Conservation (phyloP, 805 yeast species). For the Starmerella ratchasimensis region DNA sequence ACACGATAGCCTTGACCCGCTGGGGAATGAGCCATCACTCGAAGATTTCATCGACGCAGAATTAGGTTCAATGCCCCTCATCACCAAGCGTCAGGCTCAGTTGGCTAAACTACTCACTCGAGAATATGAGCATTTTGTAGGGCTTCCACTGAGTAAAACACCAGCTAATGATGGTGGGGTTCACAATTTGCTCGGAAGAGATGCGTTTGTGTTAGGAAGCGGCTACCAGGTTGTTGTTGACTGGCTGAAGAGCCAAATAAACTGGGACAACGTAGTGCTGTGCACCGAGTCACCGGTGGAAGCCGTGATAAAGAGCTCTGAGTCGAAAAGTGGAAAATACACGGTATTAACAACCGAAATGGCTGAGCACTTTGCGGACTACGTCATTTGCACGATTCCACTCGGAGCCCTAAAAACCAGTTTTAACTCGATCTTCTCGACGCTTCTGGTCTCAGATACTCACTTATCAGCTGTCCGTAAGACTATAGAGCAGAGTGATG, state of each 20-base stretch:
- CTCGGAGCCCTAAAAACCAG: slow-evolving; percentile 44
- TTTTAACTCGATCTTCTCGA: background rate
- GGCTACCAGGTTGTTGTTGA: slow-evolving; percentile 31
- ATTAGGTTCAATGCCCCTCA: slow-evolving; percentile 25
- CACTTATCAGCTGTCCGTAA: slow-evolving; percentile 29
- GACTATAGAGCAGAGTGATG: slow-evolving; percentile 37
- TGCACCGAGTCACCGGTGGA: slow-evolving; percentile 35
- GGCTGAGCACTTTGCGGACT: slow-evolving; percentile 31
- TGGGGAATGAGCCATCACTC: slow-evolving; percentile 37
- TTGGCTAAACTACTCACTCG: slow-evolving; percentile 43
- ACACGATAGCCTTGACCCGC: slow-evolving; percentile 31
- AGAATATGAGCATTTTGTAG: slow-evolving; percentile 66
- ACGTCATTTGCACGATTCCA: slow-evolving; percentile 62
- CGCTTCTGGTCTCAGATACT: slow-evolving; percentile 1
- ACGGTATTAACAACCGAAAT: no score
- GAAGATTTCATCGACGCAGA: slow-evolving; percentile 37
- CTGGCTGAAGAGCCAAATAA: slow-evolving; percentile 33
- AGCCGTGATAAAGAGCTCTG: slow-evolving; percentile 20
- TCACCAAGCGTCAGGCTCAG: slow-evolving; percentile 31
- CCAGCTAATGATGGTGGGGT: slow-evolving; percentile 48
- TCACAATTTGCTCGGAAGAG: slow-evolving; percentile 52
- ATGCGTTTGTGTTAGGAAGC: slow-evolving; percentile 44
- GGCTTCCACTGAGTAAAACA: slow-evolving; percentile 49
- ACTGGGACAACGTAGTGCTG: slow-evolving; percentile 24
- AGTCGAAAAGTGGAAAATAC: background rate